phyloP scores from a whole-genome alignment of 2,329 filamentous ascomycete species.

The Fragosphaeria purpurea region DNA sequence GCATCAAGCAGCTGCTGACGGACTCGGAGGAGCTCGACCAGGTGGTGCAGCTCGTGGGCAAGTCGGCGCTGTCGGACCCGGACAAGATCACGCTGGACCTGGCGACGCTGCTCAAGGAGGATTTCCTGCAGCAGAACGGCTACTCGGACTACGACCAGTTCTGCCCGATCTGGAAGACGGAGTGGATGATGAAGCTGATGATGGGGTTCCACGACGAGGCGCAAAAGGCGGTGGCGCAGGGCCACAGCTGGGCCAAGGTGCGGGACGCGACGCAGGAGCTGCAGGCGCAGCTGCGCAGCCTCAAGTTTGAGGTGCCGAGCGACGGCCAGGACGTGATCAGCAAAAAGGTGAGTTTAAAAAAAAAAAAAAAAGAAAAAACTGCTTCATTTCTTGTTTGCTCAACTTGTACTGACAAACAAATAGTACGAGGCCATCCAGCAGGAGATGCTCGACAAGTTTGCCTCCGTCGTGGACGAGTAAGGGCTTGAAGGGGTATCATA shows the following conservation, averaged over 20 bases:
- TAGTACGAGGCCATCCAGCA: slow-evolving; percentile 90
- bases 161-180: slow-evolving; percentile 98
- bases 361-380: no score
- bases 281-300: slow-evolving; percentile 71
- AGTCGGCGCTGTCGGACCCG: slow-evolving; percentile 87
- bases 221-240: slow-evolving; percentile 87
- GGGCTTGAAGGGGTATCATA: no score
- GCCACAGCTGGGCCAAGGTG: slow-evolving; percentile 86
- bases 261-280: slow-evolving; percentile 82
- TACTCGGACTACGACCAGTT: slow-evolving; percentile 99
- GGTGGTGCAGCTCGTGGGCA: slow-evolving; percentile 96
- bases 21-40: slow-evolving; percentile 97
- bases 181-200: slow-evolving; percentile 99
- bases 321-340: slow-evolving; percentile 71
- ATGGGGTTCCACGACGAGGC: slow-evolving; percentile 96
- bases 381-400: neutral
- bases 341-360: slow-evolving; percentile 59
- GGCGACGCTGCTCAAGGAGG: slow-evolving; percentile 86
- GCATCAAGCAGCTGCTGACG: slow-evolving; percentile 85
- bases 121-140: slow-evolving; percentile 97
- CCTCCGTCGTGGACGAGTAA: slow-evolving; percentile 85
- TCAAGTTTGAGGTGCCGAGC: slow-evolving; percentile 93
- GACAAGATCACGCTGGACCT: slow-evolving; percentile 98
- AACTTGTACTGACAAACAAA: slow-evolving; percentile 21
- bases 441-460: slow-evolving; percentile 94